Evolutionary conservation across 2,329 filamentous ascomycete genomes (phyloP), one percentile per base, ranked within the genome.

Genomic region (Claviceps monticola): DNA sequence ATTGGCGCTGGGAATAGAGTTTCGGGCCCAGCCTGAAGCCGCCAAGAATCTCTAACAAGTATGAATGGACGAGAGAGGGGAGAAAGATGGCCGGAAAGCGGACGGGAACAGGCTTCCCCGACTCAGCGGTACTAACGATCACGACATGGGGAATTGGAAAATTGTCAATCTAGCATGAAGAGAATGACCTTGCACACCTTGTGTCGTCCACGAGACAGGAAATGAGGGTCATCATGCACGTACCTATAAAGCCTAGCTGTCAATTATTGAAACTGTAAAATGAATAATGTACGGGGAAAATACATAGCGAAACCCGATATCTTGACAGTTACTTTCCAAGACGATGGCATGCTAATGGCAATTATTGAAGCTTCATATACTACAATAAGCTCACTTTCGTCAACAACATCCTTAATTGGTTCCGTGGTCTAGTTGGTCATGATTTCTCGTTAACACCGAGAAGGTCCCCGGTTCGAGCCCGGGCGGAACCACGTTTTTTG

Each of bases 1-100:
- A 64, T 75, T 76, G 54, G 79, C 83, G 19, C 70, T 85, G 55
- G 72, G 74, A 53, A 81, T 79, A 6, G 82, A 88, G 68, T 67
- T 77, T 52, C 70, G 78, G 60, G 75, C 78, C 56, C 80, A 81
- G 62, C 66, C 74, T 47, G 75, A 83, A 58, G 72, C 86, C 60
- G 76, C 80, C 50, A 65, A 70, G 56, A 65, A 74, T 54, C 68
- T 87, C 55, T 34, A 11, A 26, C 29, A 68, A 76, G 58, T 69
- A 71, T 74, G 79, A 67, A 68, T 76, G 52, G 69, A 74, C 59
- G 71, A 82, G 58, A 78, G 76, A 64, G 75, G 75, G 58, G 72
- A 77, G 60, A 81, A 76, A 49, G 69, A 73, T 61, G 66, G 69
- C 54, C 74, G 62, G 14, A 59, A 62, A 48, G 63, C 63, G 14